Evolutionary conservation across 2,329 filamentous ascomycete species (phyloP), one percentile per base, ranked within the genome.

Genomic region (Ophiostoma montium): DNA sequence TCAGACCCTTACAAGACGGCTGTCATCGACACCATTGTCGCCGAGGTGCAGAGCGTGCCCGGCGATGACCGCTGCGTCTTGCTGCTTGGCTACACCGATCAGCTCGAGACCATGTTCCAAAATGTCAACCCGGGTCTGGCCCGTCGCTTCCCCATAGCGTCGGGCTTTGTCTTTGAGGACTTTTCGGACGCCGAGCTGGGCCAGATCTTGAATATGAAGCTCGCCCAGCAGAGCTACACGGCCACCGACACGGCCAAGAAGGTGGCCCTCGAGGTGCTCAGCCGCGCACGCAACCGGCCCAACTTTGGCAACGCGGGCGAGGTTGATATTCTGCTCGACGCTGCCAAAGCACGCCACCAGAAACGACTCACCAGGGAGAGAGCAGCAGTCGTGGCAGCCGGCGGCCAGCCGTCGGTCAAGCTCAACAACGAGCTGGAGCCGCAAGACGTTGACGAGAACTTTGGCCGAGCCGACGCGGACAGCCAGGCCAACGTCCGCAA

Each of bases 281-380:
- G 65, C 7, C 70, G 80, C 4, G 72, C 74, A 1, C 73, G 81
- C 1, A 82, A 82, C 54, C 69, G 75, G 0, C 72, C 74, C 0
- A 74, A 83, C 53, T 86, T 85, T 59, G 78, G 84, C 1, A 89
- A 90, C 56, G 83, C 77, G 0, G 77, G 82, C 0, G 83, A 86
- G 53, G 75, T 92, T 16, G 82, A 90, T 43, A 83, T 74, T n/a
- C 59, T 86, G 0, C 65, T 86, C 1, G 69, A 76, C 45, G 59
- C 60, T 1, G 75, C 80, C 1, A 84, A 83, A 52, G 52, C 52
- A 3, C 57, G 59, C 0, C 60, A 67, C 32, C 62, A 66, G 48
- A 53, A 52, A 10, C 55, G 63, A 1, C n/a, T 60, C 6, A 54
- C 57, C 0, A 21, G 38, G 12, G 32, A 9, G 15, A 53, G 15